Conservation (phyloP, 306 rosid species). For the Senna tora region DNA sequence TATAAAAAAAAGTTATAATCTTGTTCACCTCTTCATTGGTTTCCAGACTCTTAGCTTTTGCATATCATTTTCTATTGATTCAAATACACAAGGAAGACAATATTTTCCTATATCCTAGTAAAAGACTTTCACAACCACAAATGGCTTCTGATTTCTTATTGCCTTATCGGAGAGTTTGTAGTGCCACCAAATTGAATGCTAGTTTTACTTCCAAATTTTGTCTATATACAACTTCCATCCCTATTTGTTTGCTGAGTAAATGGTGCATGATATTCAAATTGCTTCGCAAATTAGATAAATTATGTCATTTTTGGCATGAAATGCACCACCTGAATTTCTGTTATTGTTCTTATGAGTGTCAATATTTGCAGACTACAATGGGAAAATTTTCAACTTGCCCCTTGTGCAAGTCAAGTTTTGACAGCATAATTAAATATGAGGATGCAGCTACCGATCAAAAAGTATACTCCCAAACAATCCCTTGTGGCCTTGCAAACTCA, state of each 20-base stretch:
- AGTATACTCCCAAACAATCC: constrained; percentile 84
- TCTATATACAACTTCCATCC: background rate
- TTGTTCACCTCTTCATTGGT: constrained; percentile 12
- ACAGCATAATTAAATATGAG: constrained; percentile 66
- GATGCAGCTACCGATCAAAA: constrained; percentile 75
- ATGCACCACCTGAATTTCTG: constrained; percentile 18
- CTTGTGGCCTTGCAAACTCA: constrained; percentile 55
- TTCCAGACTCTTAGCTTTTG: background rate
- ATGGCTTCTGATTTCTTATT: constrained; percentile 34
- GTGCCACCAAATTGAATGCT: constrained; percentile 21
- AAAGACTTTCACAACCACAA: background rate
- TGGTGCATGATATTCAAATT: background rate
- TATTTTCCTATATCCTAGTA: background rate
- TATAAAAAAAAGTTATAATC: background rate
- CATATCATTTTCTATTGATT: constrained; percentile 26
- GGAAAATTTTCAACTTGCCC: constrained; percentile 75
- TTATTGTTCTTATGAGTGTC: constrained; percentile 38
- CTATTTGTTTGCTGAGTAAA: background rate
- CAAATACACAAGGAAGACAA: background rate
- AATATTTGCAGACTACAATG: constrained; percentile 55
- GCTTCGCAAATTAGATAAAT: background rate
- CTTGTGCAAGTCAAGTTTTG: constrained; percentile 81
- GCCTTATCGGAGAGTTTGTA: constrained; percentile 28
- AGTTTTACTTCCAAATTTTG: background rate
- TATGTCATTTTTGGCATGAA: constrained; percentile 10